Percentiles rank a stretch among this genome's conserved stretches.
Evolutionary conservation across 2,329 filamentous ascomycete species (phyloP).

Genomic region (Fusarium miscanthi): DNA sequence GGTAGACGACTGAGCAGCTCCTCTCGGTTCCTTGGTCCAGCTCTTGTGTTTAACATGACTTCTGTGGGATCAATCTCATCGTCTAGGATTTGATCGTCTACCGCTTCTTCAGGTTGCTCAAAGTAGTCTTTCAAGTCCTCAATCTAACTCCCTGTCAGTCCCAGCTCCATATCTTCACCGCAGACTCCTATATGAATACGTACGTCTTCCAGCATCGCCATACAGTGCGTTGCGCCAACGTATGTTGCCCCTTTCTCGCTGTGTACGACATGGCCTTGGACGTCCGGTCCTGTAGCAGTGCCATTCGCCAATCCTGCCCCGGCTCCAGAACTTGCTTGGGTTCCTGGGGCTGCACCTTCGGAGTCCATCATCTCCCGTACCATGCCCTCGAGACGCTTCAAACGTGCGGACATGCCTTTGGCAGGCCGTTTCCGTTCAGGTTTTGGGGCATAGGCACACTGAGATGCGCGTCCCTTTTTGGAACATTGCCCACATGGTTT

Average conservation of each 20-base stretch:
- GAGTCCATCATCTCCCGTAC: slow-evolving; percentile 66
- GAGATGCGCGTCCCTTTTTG: slow-evolving; percentile 59
- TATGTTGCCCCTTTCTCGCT: slow-evolving; percentile 60
- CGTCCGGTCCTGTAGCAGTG: slow-evolving; percentile 35
- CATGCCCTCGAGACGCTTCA: slow-evolving; percentile 67
- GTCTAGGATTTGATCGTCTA: slow-evolving; percentile 49
- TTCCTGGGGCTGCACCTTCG: slow-evolving; percentile 39
- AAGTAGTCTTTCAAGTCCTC: slow-evolving; percentile 70
- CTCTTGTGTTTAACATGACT: slow-evolving; percentile 56
- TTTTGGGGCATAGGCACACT: slow-evolving; percentile 62
- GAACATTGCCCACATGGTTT: slow-evolving; percentile 64
- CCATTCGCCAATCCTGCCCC: slow-evolving; percentile 13
- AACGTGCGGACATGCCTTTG: slow-evolving; percentile 64
- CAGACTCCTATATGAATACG: slow-evolving; percentile 39
- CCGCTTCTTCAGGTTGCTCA: slow-evolving; percentile 57
- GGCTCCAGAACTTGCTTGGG: neutral
- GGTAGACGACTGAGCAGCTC: slow-evolving; percentile 63
- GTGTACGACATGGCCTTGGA: slow-evolving; percentile 57
- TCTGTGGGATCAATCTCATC: slow-evolving; percentile 55
- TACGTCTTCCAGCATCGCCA: slow-evolving; percentile 70
- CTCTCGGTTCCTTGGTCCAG: slow-evolving; percentile 54
- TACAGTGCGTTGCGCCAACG: slow-evolving; percentile 69
- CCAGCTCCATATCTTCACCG: neutral
- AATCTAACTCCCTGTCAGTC: slow-evolving; percentile 55
- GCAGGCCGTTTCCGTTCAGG: slow-evolving; percentile 54